phyloP scores from a whole-genome alignment of 495 filamentous ascomycete genomes.

The Aspergillus nanangensis region DNA sequence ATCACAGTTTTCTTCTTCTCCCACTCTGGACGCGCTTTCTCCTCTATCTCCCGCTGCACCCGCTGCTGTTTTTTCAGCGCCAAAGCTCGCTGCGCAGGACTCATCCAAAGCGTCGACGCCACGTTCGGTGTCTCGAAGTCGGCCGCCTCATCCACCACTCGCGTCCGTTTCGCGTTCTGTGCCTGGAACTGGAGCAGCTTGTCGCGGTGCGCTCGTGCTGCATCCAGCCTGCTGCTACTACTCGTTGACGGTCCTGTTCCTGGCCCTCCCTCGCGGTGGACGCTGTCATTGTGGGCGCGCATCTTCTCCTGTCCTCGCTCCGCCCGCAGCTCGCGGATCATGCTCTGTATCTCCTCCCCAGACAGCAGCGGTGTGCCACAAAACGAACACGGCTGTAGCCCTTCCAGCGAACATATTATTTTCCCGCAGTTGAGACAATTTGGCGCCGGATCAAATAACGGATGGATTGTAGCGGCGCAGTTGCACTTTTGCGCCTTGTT shows the following conservation, averaged over 20 bases:
- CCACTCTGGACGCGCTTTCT: slow-evolving; percentile 84
- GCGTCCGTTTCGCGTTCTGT: slow-evolving; percentile 82
- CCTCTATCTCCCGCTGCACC: slow-evolving; percentile 80
- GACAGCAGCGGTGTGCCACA: slow-evolving; percentile 72
- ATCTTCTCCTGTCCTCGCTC: slow-evolving; percentile 84
- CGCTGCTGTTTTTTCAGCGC: slow-evolving; percentile 91
- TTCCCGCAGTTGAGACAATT: slow-evolving; percentile 94
- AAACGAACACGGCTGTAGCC: slow-evolving; percentile 91
- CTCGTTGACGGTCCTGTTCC: too few species aligned
- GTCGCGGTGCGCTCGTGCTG: slow-evolving; percentile 69
- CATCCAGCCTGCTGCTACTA: slow-evolving; percentile 39
- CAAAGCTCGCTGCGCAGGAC: slow-evolving; percentile 76
- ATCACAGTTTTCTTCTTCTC: slow-evolving; percentile 88
- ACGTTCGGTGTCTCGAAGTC: slow-evolving; percentile 78
- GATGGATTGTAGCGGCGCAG: slow-evolving; percentile 81
- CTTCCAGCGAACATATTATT: slow-evolving; percentile 94
- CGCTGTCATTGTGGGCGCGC: slow-evolving; percentile 74
- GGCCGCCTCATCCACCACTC: slow-evolving; percentile 86
- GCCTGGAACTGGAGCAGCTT: slow-evolving; percentile 79
- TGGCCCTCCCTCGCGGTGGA: slow-evolving; percentile 42
- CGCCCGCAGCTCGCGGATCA: slow-evolving; percentile 80
- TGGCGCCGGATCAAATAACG: slow-evolving; percentile 78
- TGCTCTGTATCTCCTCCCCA: slow-evolving; percentile 66
- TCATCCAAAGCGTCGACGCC: slow-evolving; percentile 79
- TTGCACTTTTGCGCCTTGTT: slow-evolving; percentile 63